Conservation (phyloP, 2,329 filamentous ascomycete genomes). For the Zelopaecilomyces penicillatus region DNA sequence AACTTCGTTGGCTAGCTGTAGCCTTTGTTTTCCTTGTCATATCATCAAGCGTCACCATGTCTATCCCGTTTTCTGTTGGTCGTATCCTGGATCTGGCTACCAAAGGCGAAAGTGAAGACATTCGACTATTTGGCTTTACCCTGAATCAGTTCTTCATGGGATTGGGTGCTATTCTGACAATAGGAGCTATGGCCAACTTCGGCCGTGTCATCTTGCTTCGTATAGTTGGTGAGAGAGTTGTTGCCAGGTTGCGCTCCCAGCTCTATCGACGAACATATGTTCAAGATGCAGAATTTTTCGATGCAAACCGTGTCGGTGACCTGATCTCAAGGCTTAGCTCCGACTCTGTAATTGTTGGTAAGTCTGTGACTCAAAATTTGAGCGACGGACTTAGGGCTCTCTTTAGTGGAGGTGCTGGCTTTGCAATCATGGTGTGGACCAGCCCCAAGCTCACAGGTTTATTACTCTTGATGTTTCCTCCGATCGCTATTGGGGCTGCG, state of each 20-base stretch:
- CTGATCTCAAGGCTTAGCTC: slow-evolving; percentile 91
- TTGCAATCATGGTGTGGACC: slow-evolving; percentile 92
- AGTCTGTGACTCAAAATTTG: slow-evolving; percentile 95
- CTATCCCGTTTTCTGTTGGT: slow-evolving; percentile 91
- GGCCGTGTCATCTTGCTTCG: slow-evolving; percentile 86
- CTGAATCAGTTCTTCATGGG: slow-evolving; percentile 82
- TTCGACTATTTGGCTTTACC: slow-evolving; percentile 72
- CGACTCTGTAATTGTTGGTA: slow-evolving; percentile 95
- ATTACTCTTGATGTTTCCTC: slow-evolving; percentile 78
- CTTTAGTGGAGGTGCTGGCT: slow-evolving; percentile 83
- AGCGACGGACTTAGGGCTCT: slow-evolving; percentile 89
- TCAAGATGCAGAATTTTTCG: slow-evolving; percentile 99
- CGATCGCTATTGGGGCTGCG: slow-evolving; percentile 82
- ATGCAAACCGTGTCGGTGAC: slow-evolving; percentile 93
- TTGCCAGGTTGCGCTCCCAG: slow-evolving; percentile 78
- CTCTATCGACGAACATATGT: slow-evolving; percentile 87
- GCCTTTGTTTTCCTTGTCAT: slow-evolving; percentile 82
- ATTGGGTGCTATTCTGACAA: slow-evolving; percentile 64
- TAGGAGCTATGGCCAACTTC: slow-evolving; percentile 88
- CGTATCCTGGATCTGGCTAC: slow-evolving; percentile 91
- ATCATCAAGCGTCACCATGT: slow-evolving; percentile 90
- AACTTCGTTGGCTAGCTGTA: slow-evolving; percentile 65
- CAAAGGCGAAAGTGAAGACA: slow-evolving; percentile 56
- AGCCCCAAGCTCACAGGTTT: slow-evolving; percentile 85
- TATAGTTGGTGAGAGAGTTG: slow-evolving; percentile 91